Percentiles rank a stretch among this genome's conserved stretches.
Evolutionary conservation across 148 eudicot species (phyloP).

Genomic region (Nepenthes gracilis): DNA sequence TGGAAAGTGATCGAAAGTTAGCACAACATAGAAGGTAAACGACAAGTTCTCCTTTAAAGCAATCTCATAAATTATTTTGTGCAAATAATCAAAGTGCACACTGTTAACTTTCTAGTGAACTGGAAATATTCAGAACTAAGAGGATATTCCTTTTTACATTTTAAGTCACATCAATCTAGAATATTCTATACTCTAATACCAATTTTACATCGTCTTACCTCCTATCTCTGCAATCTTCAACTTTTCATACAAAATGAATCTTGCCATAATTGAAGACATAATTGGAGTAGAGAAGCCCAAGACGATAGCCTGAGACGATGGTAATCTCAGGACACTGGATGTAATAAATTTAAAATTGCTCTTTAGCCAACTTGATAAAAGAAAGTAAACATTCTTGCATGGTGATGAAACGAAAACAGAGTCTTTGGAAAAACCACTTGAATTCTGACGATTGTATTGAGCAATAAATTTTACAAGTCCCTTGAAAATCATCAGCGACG

Average conservation of each 20-base stretch:
- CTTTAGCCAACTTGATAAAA: slow-evolving; percentile 1
- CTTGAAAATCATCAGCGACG: too few relatives aligned
- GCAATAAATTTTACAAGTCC: too few relatives aligned
- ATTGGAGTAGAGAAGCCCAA: slow-evolving; percentile 51
- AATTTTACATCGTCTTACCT: slow-evolving; percentile 21
- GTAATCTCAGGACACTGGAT: slow-evolving; percentile 43
- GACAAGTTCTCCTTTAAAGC: too few relatives aligned
- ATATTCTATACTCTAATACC: too few relatives aligned
- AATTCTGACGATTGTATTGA: too few relatives aligned
- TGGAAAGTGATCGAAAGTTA: slow-evolving; percentile 16
- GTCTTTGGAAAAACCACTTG: too few relatives aligned
- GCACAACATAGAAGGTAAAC: neutral
- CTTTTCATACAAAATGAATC: slow-evolving; percentile 37
- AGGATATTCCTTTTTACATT: neutral
- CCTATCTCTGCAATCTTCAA: slow-evolving; percentile 35
- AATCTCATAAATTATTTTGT: too few relatives aligned
- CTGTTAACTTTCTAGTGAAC: too few relatives aligned
- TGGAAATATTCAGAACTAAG: neutral
- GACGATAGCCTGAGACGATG: slow-evolving; percentile 31
- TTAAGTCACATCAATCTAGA: neutral
- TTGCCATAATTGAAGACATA: slow-evolving; percentile 45
- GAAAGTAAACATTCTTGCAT: neutral
- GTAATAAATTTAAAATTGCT: neutral
- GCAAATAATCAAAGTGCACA: too few relatives aligned
- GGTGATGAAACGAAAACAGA: too few relatives aligned